Conservation (phyloP, 106 monocot genomes). For the Triglochin maritima region DNA sequence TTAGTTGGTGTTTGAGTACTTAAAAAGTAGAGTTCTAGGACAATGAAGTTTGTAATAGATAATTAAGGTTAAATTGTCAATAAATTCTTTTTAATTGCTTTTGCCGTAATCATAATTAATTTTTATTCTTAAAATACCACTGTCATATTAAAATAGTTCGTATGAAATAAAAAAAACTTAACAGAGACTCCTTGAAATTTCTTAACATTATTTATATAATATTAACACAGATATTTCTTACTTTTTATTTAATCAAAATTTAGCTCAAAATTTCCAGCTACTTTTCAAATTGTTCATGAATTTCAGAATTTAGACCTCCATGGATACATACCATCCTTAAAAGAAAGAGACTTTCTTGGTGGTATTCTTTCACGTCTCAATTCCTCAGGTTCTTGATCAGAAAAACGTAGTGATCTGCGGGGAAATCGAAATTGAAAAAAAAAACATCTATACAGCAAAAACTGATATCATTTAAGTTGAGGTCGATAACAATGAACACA, state of each 20-base stretch:
- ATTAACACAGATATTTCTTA: neutral
- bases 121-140: too few species aligned
- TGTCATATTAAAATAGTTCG: neutral
- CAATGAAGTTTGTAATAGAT: too few species aligned
- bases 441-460: neutral
- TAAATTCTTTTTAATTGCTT: too few species aligned
- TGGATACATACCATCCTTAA: conserved; percentile 27
- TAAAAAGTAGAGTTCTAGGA: too few species aligned
- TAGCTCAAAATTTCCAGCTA: neutral
- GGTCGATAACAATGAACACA: too few species aligned
- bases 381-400: conserved; percentile 7
- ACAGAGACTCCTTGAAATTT: neutral
- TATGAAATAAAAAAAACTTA: neutral
- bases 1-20: too few species aligned
- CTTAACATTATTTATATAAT: neutral
- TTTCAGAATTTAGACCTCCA: neutral
- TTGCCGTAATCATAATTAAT: too few species aligned
- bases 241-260: neutral
- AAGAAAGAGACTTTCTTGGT: conserved; percentile 21
- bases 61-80: too few species aligned
- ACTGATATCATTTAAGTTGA: neutral
- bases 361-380: conserved; percentile 14
- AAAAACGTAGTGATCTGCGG: conserved; percentile 22
- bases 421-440: neutral
- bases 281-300: neutral